Percentiles rank a stretch among this genome's conserved stretches.
Conservation (phyloP, 1,284 basidiomycete genomes). For the Ustilago hordei region DNA sequence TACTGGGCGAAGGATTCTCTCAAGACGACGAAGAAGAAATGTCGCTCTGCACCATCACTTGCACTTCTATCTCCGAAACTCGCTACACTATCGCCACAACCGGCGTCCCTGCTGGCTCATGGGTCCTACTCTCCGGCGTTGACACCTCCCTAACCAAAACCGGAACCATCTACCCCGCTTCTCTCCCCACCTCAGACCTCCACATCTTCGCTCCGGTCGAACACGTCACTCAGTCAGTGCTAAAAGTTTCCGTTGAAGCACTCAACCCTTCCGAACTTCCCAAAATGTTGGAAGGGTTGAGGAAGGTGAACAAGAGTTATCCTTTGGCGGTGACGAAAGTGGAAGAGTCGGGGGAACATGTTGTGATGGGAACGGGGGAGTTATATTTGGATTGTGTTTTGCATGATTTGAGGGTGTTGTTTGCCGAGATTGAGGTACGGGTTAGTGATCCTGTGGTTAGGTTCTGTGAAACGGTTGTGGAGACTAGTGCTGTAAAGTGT, state of each 20-base stretch:
- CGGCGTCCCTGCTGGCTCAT: conserved; percentile 89
- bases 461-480: conserved; percentile 97
- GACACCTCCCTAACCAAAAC: conserved; percentile 95
- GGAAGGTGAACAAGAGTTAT: conserved; percentile 97
- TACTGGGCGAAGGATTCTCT: conserved; percentile 96
- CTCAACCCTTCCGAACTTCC: conserved; percentile 96
- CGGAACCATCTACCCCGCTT: conserved; percentile 77
- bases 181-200: conserved; percentile 76
- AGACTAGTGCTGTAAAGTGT: conserved; percentile 97
- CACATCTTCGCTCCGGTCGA: conserved; percentile 95
- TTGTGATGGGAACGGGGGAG: conserved; percentile 95
- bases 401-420: conserved; percentile 92
- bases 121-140: conserved; percentile 90
- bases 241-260: conserved; percentile 98
- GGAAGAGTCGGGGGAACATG: conserved; percentile 97
- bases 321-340: conserved; percentile 94
- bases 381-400: conserved; percentile 95
- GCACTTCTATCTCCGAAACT: conserved; percentile 89
- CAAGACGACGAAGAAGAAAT: conserved; percentile 99
- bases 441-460: conserved; percentile 98
- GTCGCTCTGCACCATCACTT: conserved; percentile 85
- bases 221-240: conserved; percentile 95
- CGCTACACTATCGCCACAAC: conserved; percentile 91
- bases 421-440: conserved; percentile 99
- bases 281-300: conserved; percentile 96